These are phyloP conservation scores for Calonectria hongkongensis DNA, from an alignment of 2,329 filamentous ascomycete species.

Conservation along the genomic window DNA sequence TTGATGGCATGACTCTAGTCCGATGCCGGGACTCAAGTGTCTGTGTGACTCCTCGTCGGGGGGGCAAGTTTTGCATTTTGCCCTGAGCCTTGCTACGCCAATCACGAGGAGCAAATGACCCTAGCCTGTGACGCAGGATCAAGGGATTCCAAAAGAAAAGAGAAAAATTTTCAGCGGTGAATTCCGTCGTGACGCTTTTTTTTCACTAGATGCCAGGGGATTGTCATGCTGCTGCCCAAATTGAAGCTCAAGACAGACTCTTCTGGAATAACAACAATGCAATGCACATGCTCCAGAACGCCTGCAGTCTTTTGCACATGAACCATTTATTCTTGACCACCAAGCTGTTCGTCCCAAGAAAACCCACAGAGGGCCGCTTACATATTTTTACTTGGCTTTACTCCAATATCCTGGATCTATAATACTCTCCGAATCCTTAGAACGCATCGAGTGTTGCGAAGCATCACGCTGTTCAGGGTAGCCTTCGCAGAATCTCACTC, in stretches of 20 bases:
- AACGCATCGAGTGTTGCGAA: background rate
- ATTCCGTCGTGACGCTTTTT: background rate
- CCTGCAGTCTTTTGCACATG: background rate
- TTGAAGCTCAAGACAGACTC: background rate
- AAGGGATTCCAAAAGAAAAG: background rate
- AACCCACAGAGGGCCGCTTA: too few species aligned
- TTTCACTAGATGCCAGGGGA: background rate
- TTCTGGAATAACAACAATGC: background rate
- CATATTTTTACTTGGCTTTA: background rate
- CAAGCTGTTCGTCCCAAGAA: background rate
- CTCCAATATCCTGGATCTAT: background rate
- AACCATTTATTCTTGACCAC: background rate
- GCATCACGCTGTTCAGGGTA: constrained; percentile 6
- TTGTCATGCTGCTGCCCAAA: background rate
- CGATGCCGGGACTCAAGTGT: constrained; percentile 4
- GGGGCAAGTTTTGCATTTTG: background rate
- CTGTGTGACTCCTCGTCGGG: constrained; percentile 18
- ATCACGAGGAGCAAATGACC: background rate
- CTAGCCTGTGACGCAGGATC: background rate
- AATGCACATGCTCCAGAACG: background rate
- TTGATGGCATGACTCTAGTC: constrained; percentile 21
- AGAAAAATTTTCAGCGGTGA: background rate
- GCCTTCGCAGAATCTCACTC: background rate
- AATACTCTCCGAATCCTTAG: background rate
- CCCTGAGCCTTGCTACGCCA: background rate